Conservation (phyloP, 2,329 filamentous ascomycete genomes). For the Trichoderma hamatum region DNA sequence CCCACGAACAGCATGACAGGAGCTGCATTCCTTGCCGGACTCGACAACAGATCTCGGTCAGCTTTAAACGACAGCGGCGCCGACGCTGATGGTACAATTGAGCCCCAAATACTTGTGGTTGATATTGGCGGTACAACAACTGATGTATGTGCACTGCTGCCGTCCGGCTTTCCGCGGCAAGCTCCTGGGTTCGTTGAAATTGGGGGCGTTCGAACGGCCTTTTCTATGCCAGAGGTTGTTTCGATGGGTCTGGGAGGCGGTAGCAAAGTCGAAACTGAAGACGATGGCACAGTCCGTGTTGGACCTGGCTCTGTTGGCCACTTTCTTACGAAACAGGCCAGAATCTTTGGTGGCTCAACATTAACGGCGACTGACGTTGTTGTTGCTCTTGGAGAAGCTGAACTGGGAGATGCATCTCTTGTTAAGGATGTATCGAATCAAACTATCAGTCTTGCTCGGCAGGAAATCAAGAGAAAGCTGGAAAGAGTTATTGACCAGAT, state of each 20-base stretch:
- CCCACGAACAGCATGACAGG: slow-evolving; percentile 59
- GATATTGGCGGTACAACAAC: slow-evolving; percentile 66
- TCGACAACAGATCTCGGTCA: slow-evolving; percentile 39
- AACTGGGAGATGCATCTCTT: slow-evolving; percentile 38
- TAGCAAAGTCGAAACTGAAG: slow-evolving; percentile 36
- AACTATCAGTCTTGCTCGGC: slow-evolving; percentile 32
- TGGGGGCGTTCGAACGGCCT: slow-evolving; percentile 62
- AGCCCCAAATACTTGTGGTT: slow-evolving; percentile 51
- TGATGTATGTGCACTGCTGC: slow-evolving; percentile 60
- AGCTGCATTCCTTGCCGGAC: slow-evolving; percentile 56
- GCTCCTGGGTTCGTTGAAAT: slow-evolving; percentile 61
- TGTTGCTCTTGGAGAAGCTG: slow-evolving; percentile 41
- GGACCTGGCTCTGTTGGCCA: slow-evolving; percentile 61
- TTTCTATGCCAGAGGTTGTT: slow-evolving; percentile 59
- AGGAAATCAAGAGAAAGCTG: slow-evolving; percentile 50
- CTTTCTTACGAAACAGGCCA: slow-evolving; percentile 50
- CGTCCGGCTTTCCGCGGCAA: slow-evolving; percentile 62
- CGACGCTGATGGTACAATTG: neutral
- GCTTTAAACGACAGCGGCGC: slow-evolving; percentile 6
- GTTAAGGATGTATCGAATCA: slow-evolving; percentile 34
- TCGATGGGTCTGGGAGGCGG: slow-evolving; percentile 62
- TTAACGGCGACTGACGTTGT: slow-evolving; percentile 58
- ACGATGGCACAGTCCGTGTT: slow-evolving; percentile 44
- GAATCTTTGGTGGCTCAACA: slow-evolving; percentile 56
- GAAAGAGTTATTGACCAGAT: slow-evolving; percentile 58